Evolutionary conservation across 306 rosid species (phyloP).

Genomic region (Begonia peltatifolia): DNA sequence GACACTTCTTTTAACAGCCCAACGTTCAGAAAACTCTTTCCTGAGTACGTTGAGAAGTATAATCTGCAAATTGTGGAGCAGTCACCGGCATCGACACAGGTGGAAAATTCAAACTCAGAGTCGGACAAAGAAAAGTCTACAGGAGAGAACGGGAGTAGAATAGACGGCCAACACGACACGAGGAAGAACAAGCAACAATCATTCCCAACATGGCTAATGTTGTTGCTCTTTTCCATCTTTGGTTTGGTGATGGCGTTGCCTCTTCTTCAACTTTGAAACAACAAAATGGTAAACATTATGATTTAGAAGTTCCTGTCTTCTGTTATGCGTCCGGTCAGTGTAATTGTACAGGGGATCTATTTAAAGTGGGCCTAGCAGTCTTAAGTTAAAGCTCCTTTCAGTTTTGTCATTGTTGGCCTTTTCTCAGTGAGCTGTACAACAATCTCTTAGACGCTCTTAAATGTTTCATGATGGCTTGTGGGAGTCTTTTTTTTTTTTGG

Average conservation of each 20-base stretch:
- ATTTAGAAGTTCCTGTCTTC: slow-evolving; percentile 1
- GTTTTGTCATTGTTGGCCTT: too few species aligned
- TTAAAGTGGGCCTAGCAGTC: background rate
- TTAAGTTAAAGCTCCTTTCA: background rate
- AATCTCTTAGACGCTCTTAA: background rate
- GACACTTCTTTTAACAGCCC: slow-evolving; percentile 32
- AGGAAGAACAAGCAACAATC: slow-evolving; percentile 36
- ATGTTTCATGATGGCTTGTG: background rate
- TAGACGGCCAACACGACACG: slow-evolving; percentile 25
- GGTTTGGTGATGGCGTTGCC: slow-evolving; percentile 95
- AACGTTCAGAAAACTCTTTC: slow-evolving; percentile 82
- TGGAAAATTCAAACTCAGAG: slow-evolving; percentile 26
- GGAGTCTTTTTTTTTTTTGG: too few species aligned
- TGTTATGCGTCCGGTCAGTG: background rate
- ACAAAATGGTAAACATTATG: slow-evolving; percentile 13
- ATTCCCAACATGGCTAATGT: slow-evolving; percentile 89
- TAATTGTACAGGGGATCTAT: background rate
- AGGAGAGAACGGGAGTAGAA: slow-evolving; percentile 29
- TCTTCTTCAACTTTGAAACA: slow-evolving; percentile 64
- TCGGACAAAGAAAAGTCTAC: slow-evolving; percentile 30
- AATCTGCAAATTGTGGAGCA: slow-evolving; percentile 53
- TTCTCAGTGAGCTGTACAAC: too few species aligned
- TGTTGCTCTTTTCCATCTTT: slow-evolving; percentile 69
- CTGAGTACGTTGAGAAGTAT: slow-evolving; percentile 82
- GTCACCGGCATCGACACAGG: slow-evolving; percentile 21